Base-by-base conservation (phyloP, 768 basidiomycete genomes). In the Cystobasidium tubakii region DNA sequence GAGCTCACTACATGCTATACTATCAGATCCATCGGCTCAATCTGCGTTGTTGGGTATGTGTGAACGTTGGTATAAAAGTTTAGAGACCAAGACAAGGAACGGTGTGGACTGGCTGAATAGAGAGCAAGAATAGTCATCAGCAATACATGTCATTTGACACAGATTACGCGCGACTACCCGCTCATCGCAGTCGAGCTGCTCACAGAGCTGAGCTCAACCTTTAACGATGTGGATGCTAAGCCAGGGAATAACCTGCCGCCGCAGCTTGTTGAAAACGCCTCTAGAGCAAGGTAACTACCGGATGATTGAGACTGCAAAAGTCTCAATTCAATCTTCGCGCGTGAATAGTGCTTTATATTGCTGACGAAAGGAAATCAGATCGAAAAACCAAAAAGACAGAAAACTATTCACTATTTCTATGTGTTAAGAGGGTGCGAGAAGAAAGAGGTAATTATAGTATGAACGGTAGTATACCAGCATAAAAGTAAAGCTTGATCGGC, bases 61-160 rank as follows among this genome's bases (percentile, higher is more conserved):
- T 39, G 69, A 71, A 36, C 50, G 69, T 17, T 71, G 69, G 69
- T 71, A 71, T 34, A 71, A 71, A 34, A 60, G n/a, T 9, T 39
- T 71, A 12, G 69, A 71, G 25, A 23, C 69, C 15, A 71, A 71
- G 31, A 71, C 54, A 12, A 71, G 55, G 34, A 71, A 71, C 31
- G 44, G 44, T n/a, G 54, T 71, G 23, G 69, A 71, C 39, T 71
- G 69, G 69, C 19, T 71, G 7, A 60, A 60, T 39, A 71, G 39
- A 25, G 69, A 71, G 55, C 69, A 71, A 34, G 69, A 71, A 27
- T 71, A 54, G 31, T 27, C 15, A 29, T 7, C 21, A n/a, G 7
- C 7, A 29, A 23, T 23, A 55, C 9, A 55, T n/a, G 7, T 9
- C 27, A 55, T n/a, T 55, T n/a, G 7, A 9, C n/a, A n/a, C n/a